Percentiles rank a stretch among this genome's conserved stretches.
phyloP scores from a whole-genome alignment of 2,329 filamentous ascomycete genomes.

The Talaromyces sp. region DNA sequence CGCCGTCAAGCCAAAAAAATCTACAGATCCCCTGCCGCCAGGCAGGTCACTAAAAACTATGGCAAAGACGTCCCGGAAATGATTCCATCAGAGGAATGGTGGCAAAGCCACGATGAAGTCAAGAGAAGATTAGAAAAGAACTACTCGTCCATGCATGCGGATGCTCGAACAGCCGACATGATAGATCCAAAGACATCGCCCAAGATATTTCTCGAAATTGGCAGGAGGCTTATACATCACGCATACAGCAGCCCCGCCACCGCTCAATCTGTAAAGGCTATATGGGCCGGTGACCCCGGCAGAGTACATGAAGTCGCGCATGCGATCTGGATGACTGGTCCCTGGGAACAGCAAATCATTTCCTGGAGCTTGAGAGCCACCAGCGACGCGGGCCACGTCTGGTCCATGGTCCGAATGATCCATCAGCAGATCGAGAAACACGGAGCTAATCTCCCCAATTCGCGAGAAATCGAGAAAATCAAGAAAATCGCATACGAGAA shows the following conservation, averaged over 20 bases:
- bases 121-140: neutral
- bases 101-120: neutral
- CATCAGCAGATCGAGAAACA: conserved; percentile 3
- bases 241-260: neutral
- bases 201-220: conserved; percentile 3
- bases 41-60: neutral
- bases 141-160: neutral
- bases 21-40: neutral
- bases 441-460: neutral
- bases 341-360: neutral
- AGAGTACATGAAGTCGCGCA: neutral
- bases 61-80: neutral
- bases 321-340: neutral
- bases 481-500: conserved; percentile 22
- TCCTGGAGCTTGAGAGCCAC: conserved; percentile 1
- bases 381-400: conserved; percentile 6
- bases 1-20: neutral
- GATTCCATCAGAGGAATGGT: neutral
- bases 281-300: conserved; percentile 6
- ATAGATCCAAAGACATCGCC: neutral
- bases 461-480: conserved; percentile 17
- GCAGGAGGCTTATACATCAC: neutral
- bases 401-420: neutral
- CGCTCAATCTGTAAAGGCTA: neutral
- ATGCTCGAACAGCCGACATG: neutral